These are phyloP conservation scores for Xylaria scruposa DNA, from an alignment of 495 filamentous ascomycete species.

Conservation along the genomic window DNA sequence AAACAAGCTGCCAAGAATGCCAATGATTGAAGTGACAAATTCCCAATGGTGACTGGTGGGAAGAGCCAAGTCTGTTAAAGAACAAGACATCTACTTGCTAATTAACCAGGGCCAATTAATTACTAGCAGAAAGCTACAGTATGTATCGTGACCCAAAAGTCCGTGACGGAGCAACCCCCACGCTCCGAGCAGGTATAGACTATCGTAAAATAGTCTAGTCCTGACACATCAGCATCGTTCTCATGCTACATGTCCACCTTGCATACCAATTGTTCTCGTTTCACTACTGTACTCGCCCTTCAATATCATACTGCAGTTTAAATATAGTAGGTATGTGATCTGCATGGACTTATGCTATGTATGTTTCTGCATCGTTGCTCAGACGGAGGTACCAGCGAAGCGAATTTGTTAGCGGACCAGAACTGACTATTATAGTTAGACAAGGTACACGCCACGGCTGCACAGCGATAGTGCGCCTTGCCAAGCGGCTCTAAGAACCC, in stretches of 20 bases:
- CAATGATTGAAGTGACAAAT: slow-evolving; percentile 19
- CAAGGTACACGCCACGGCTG: neutral
- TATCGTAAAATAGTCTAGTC: neutral
- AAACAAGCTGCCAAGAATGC: slow-evolving; percentile 12
- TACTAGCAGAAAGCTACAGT: neutral
- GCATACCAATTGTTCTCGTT: no score
- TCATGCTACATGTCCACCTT: neutral
- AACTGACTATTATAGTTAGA: slow-evolving; percentile 5
- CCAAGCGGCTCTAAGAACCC: slow-evolving; percentile 13
- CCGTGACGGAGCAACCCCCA: slow-evolving; percentile 14
- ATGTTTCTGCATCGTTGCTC: neutral
- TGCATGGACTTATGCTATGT: neutral
- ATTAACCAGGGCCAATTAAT: slow-evolving; percentile 2
- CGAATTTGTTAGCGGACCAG: neutral
- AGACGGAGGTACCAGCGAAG: neutral
- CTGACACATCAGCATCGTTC: slow-evolving; percentile 1
- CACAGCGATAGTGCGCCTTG: slow-evolving; percentile 2
- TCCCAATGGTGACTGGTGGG: neutral
- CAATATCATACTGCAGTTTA: neutral
- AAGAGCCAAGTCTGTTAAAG: slow-evolving; percentile 13
- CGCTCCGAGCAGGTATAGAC: neutral
- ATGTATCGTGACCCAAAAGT: neutral
- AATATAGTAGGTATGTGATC: neutral
- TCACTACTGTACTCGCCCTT: neutral
- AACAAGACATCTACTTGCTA: slow-evolving; percentile 6